A percentile compares a stretch with the other conserved stretches of the same genome.
Evolutionary conservation across 805 yeast genomes (phyloP).

Genomic region (Blastobotrys muscicola): DNA sequence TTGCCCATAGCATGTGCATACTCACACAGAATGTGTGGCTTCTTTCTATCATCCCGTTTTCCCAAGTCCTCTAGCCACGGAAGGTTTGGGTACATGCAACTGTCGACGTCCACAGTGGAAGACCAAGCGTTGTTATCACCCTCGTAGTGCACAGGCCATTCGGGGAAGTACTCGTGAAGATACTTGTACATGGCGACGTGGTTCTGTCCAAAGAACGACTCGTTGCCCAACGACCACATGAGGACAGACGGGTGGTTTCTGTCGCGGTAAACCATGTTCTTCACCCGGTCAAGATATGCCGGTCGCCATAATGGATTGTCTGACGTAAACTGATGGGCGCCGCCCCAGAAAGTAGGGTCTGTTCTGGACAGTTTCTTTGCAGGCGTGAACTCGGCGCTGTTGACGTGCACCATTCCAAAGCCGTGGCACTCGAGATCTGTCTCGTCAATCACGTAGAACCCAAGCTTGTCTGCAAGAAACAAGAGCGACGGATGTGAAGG

Average conservation of each 20-base stretch:
- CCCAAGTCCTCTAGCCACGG: conserved; percentile 20
- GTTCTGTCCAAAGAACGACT: conserved; percentile 29
- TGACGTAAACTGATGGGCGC: conserved; percentile 23
- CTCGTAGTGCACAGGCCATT: conserved; percentile 30
- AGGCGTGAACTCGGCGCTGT: background rate
- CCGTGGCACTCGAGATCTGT: conserved; percentile 34
- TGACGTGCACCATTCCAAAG: conserved; percentile 11
- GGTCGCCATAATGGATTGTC: conserved; percentile 27
- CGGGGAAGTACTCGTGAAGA: conserved; percentile 22
- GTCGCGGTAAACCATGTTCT: conserved; percentile 27
- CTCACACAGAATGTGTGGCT: conserved; percentile 31
- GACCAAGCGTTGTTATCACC: conserved; percentile 23
- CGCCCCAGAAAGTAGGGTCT: conserved; percentile 8
- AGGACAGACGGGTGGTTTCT: conserved; percentile 29
- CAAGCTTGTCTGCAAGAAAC: conserved; percentile 26
- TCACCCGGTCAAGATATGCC: conserved; percentile 30
- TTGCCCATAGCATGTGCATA: conserved; percentile 34
- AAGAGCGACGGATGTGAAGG: conserved; percentile 30
- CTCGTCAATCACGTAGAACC: conserved; percentile 32
- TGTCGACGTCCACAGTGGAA: conserved; percentile 23
- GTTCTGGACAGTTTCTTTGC: conserved; percentile 4
- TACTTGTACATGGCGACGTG: conserved; percentile 26
- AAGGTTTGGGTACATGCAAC: conserved; percentile 28
- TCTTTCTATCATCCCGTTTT: conserved; percentile 11
- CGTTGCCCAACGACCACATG: conserved; percentile 35